phyloP scores from a whole-genome alignment of 495 filamentous ascomycete genomes.

The Daldinia bambusicola region DNA sequence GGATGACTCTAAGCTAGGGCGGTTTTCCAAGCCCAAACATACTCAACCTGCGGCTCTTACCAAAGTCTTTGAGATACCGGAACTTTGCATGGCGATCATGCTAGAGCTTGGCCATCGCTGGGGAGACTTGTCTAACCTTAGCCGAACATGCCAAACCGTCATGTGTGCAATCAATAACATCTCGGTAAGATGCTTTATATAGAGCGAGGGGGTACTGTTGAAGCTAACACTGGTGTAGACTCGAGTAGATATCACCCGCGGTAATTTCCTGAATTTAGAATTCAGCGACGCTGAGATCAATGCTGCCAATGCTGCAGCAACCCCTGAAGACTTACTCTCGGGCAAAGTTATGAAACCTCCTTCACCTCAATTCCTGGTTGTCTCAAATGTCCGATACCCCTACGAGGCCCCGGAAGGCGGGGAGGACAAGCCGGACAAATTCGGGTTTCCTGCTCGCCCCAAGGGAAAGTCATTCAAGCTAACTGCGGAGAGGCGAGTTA shows the following conservation, averaged over 20 bases:
- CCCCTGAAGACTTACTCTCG: neutral
- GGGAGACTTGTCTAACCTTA: conserved; percentile 38
- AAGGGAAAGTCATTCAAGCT: neutral
- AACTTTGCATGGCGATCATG: conserved; percentile 25
- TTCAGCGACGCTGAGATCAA: conserved; percentile 13
- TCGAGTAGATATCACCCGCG: conserved; percentile 8
- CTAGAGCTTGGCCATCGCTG: conserved; percentile 24
- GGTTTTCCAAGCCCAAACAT: neutral
- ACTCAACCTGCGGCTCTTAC: conserved; percentile 14
- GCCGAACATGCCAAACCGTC: conserved; percentile 27
- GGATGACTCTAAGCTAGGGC: neutral
- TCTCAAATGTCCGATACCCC: conserved; percentile 8
- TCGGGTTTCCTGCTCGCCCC: conserved; percentile 12
- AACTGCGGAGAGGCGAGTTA: neutral
- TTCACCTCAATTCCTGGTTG: neutral
- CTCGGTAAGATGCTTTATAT: conserved; percentile 5
- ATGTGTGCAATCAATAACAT: conserved; percentile 16
- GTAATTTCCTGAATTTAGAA: conserved; percentile 24
- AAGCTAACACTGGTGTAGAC: conserved; percentile 27
- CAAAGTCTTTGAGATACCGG: conserved; percentile 16
- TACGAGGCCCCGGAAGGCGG: neutral
- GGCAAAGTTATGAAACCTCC: neutral
- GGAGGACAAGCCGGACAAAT: neutral
- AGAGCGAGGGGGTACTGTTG: neutral
- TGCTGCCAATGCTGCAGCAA: neutral